Base-by-base conservation (phyloP, 139 green algal genomes). In the Desmodesmus armatus region DNA sequence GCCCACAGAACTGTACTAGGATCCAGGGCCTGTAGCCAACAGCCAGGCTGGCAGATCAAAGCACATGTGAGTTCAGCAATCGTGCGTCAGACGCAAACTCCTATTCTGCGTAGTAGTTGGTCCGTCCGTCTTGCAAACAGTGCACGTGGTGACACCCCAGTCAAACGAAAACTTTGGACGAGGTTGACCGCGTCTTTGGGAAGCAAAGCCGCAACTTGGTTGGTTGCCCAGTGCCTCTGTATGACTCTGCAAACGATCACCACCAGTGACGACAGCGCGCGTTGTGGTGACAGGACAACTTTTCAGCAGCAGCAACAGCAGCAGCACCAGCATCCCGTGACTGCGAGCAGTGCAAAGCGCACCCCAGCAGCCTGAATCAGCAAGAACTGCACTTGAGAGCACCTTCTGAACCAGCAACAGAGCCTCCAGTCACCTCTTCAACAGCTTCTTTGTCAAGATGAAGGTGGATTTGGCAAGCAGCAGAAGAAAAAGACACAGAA, bases 381-480 rank as follows among this genome's bases (percentile, higher is more conserved):
- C n/a, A n/a, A n/a, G n/a, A n/a, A n/a, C n/a, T n/a, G n/a, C n/a
- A n/a, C n/a, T n/a, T n/a, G n/a, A n/a, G n/a, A n/a, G n/a, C n/a
- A n/a, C n/a, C n/a, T n/a, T n/a, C n/a, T n/a, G n/a, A n/a, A n/a
- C n/a, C n/a, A n/a, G n/a, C n/a, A n/a, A n/a, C n/a, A n/a, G n/a
- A n/a, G n/a, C n/a, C n/a, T n/a, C n/a, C 47, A 55, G 47, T 55
- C 47, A 55, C 47, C 7, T 13, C 47, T 55, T 7, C 47, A 55
- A 55, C n/a, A 13, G 7, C 13, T 55, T 7, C 47, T 55, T 13
- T 58, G 40, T 27, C 35, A 82, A 6, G 4, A 82, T 82, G 76
- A 82, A 82, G 76, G 35, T 43, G 76, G 76, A 3, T 82, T 82
- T 47, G 43, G 41, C 25, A 82, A 82, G 33, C 71, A 82, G 25